These are phyloP conservation scores for Erythrobasidium hasegawianum DNA, from an alignment of 1,284 basidiomycete species.

Conservation along the genomic window DNA sequence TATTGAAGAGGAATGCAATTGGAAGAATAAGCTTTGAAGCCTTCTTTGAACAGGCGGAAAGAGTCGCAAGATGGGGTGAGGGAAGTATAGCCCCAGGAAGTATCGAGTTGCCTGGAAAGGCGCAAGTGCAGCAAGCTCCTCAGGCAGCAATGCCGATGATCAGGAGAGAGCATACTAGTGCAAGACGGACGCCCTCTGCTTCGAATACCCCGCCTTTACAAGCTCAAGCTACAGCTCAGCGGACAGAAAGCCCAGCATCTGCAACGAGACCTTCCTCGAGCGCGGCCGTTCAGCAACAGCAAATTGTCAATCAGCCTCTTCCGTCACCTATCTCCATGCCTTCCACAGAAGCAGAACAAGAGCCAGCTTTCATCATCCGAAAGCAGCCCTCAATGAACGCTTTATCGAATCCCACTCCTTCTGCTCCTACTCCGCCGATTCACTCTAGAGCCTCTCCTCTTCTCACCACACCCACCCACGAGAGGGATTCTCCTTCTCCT, in stretches of 20 bases:
- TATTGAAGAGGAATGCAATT: conserved; percentile 77
- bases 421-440: not conserved
- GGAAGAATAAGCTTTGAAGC: conserved; percentile 87
- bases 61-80: conserved; percentile 37
- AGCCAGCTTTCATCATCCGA: conserved; percentile 14
- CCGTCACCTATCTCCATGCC: conserved; percentile 31
- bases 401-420: not conserved
- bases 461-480: not conserved
- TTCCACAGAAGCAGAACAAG: conserved; percentile 32
- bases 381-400: not conserved
- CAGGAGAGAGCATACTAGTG: not conserved
- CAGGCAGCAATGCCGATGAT: not conserved
- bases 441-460: not conserved
- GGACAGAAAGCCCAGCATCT: too few species aligned
- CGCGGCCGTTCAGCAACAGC: not conserved
- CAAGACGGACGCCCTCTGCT: not conserved
- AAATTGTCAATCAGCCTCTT: too few species aligned
- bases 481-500: not conserved
- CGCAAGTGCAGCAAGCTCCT: too few species aligned
- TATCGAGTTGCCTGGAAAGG: conserved; percentile 1
- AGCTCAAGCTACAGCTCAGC: not conserved
- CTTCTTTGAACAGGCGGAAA: conserved; percentile 67
- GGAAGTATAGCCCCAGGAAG: conserved; percentile 32
- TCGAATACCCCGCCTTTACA: conserved; percentile 2
- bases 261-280: too few species aligned